A percentile compares a stretch with the other conserved stretches of the same genome.
Evolutionary conservation across 495 filamentous ascomycete species (phyloP).

Genomic region (Podospora pseudocomata): DNA sequence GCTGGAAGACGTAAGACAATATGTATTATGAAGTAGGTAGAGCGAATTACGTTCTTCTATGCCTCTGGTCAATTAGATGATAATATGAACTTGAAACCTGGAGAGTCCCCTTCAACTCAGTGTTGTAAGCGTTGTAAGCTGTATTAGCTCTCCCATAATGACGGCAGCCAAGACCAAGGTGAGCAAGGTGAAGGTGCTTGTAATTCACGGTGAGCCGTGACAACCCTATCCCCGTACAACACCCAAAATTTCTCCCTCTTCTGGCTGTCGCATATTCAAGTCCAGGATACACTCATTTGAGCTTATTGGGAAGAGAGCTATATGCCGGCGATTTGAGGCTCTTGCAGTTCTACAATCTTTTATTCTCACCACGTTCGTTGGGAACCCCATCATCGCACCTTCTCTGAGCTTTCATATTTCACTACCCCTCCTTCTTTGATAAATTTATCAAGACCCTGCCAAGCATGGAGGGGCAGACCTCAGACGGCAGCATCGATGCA

Average conservation of each 20-base stretch:
- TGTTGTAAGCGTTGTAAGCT: neutral
- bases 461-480: conserved; percentile 12
- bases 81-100: too few species aligned
- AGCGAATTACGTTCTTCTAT: too few species aligned
- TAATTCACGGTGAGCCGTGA: conserved; percentile 9
- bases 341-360: neutral
- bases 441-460: conserved; percentile 9
- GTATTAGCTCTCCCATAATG: neutral
- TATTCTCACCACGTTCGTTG: neutral
- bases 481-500: neutral
- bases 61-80: too few species aligned
- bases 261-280: neutral
- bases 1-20: neutral
- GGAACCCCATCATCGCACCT: neutral
- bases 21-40: neutral
- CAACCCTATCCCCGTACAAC: neutral
- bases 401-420: neutral
- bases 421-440: conserved; percentile 5
- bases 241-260: conserved; percentile 5
- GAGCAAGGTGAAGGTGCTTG: neutral
- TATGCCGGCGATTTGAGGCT: neutral
- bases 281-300: neutral
- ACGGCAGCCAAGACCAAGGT: conserved; percentile 5
- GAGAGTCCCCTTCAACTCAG: neutral
- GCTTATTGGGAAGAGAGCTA: neutral